These are phyloP conservation scores for Auricularia cornea DNA, from an alignment of 768 basidiomycete genomes.

Conservation along the genomic window DNA sequence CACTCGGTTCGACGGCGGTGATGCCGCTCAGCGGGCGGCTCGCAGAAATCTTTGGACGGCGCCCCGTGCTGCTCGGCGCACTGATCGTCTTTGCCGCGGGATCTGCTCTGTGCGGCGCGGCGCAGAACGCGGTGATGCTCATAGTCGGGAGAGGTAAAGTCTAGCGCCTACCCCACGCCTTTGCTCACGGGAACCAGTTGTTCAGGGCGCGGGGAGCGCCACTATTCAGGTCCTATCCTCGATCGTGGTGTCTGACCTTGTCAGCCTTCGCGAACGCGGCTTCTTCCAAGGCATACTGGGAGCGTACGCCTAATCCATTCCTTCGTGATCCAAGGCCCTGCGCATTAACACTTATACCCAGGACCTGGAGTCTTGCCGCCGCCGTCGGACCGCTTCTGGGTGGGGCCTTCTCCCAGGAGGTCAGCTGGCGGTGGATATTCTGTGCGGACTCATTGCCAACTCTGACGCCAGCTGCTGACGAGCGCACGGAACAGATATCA, in stretches of 20 bases:
- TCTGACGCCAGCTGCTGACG: no score
- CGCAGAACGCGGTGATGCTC: slow-evolving; percentile 23
- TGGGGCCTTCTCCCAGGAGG: slow-evolving; percentile 1
- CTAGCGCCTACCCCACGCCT: not conserved
- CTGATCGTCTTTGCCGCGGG: slow-evolving; percentile 20
- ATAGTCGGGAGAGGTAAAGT: slow-evolving; percentile 25
- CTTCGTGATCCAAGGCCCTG: no score
- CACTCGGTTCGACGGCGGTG: slow-evolving; percentile 23
- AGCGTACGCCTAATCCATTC: not conserved
- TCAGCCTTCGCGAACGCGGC: not conserved
- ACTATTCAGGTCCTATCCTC: not conserved
- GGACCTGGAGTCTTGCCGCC: slow-evolving; percentile 2
- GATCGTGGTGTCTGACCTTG: slow-evolving; percentile 2
- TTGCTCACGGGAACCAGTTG: not conserved
- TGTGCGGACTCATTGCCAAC: not conserved
- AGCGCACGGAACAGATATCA: no score
- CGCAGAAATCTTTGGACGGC: slow-evolving; percentile 27
- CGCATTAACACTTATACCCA: not conserved
- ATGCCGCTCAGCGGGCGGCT: slow-evolving; percentile 25
- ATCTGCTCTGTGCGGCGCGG: slow-evolving; percentile 26
- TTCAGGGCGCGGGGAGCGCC: slow-evolving; percentile 1
- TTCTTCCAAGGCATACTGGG: not conserved
- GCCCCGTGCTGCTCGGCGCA: slow-evolving; percentile 17
- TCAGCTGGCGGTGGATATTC: slow-evolving; percentile 3
- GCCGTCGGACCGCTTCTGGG: slow-evolving; percentile 1